phyloP scores from a whole-genome alignment of 208 protist species.

The Herpetomonas samuelpessoai region DNA sequence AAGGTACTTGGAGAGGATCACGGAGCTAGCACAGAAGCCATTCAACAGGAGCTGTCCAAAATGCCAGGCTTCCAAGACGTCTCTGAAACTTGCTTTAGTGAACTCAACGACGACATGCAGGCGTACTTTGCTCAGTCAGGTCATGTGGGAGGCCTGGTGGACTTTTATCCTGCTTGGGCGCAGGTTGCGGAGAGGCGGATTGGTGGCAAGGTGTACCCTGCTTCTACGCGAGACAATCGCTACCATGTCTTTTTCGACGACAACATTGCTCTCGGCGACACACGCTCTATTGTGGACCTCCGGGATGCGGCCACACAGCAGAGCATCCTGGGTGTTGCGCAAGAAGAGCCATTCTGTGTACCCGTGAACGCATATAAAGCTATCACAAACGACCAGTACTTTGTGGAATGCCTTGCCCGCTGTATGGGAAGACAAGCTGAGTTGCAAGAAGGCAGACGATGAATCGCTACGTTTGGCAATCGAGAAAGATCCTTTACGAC shows the following conservation, averaged over 20 bases:
- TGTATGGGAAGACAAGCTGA: slow-evolving; percentile 42
- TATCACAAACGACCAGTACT: slow-evolving; percentile 82
- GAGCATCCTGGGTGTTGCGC: slow-evolving; percentile 36
- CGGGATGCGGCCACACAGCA: slow-evolving; percentile 40
- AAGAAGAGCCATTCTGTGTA: slow-evolving; percentile 71
- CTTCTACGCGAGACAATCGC: slow-evolving; percentile 20
- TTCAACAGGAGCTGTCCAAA: slow-evolving; percentile 24
- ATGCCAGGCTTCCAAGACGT: slow-evolving; percentile 49
- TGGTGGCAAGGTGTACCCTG: slow-evolving; percentile 84
- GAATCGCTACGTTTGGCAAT: too few relatives aligned
- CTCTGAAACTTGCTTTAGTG: slow-evolving; percentile 40
- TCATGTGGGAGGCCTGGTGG: slow-evolving; percentile 75
- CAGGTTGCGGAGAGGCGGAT: slow-evolving; percentile 65
- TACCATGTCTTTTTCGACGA: slow-evolving; percentile 90
- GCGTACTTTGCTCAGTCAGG: slow-evolving; percentile 48
- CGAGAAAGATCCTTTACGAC: too few relatives aligned
- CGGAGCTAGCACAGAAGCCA: slow-evolving; percentile 10
- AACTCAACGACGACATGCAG: slow-evolving; percentile 48
- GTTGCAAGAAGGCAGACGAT: slow-evolving; percentile 2
- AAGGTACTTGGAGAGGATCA: slow-evolving; percentile 23
- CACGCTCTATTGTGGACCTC: slow-evolving; percentile 85
- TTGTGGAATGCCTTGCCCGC: slow-evolving; percentile 57
- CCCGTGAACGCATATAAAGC: slow-evolving; percentile 79
- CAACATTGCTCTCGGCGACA: slow-evolving; percentile 85
- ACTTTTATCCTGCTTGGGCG: slow-evolving; percentile 89